A percentile compares a stretch with the other conserved stretches of the same genome.
Evolutionary conservation across 1,284 basidiomycete species (phyloP).

Genomic region (Ganoderma lingzhi): DNA sequence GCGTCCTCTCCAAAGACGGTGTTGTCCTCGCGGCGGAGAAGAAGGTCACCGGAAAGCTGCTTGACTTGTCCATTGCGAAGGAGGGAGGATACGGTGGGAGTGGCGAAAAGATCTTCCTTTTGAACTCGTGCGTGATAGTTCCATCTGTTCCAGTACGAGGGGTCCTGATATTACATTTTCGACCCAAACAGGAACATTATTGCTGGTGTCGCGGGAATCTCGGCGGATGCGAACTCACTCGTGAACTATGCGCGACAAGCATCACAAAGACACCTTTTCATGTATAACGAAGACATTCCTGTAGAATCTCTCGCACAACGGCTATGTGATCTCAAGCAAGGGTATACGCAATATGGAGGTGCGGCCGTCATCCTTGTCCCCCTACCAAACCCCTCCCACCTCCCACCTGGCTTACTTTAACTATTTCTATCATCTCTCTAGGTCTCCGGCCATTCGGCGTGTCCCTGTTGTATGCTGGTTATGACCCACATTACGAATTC

Average conservation of each 20-base stretch:
- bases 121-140: slow-evolving; percentile 77
- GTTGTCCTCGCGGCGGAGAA: slow-evolving; percentile 99
- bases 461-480: slow-evolving; percentile 95
- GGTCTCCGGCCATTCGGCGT: slow-evolving; percentile 98
- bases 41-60: slow-evolving; percentile 97
- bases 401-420: not conserved
- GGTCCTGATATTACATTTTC: not conserved
- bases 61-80: slow-evolving; percentile 88
- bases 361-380: slow-evolving; percentile 34
- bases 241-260: slow-evolving; percentile 94
- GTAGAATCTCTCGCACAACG: slow-evolving; percentile 95
- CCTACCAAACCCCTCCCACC: not conserved
- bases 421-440: slow-evolving; percentile 40
- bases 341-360: slow-evolving; percentile 98
- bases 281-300: slow-evolving; percentile 97
- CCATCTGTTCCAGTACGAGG: not conserved
- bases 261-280: slow-evolving; percentile 89
- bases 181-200: slow-evolving; percentile 83
- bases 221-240: slow-evolving; percentile 97
- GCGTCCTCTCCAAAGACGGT: slow-evolving; percentile 94
- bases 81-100: slow-evolving; percentile 93
- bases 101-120: slow-evolving; percentile 96
- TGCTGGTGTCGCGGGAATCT: slow-evolving; percentile 94
- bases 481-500: slow-evolving; percentile 96
- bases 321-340: slow-evolving; percentile 97